Base-by-base conservation (phyloP, 352 stramenopile species). In the Globisporangium paddicum region DNA sequence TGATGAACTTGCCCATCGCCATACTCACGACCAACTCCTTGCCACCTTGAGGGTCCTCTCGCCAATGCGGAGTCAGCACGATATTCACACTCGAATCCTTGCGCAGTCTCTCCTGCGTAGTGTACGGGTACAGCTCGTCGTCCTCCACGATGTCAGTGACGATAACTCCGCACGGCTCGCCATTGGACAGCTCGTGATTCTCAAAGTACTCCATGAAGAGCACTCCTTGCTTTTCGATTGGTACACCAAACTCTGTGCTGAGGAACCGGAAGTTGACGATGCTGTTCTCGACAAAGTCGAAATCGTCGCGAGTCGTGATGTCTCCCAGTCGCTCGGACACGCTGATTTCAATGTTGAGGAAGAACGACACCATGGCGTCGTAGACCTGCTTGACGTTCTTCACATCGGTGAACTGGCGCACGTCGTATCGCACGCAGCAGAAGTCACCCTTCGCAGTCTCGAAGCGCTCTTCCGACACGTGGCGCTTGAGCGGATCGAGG, bases 341-440 rank as follows among this genome's bases (percentile, higher is more conserved):
- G 19, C 19, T 47, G 41, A 47, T 47, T 10, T 47, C 41, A 19
- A 47, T 28, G 41, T 30, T 47, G 8, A 47, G 10, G 8, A 47
- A 5, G 19, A 18, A 28, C 19, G 19, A 16, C 4, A 28, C 10
- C 2, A 47, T 5, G 41, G 41, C 41, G 19, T 47, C 41, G 19
- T 47, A 41, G 35, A 47, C 41, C 6, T 47, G 41, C 6, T 47
- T 47, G 41, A 47, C 41, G 19, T 19, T 47, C 10, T 13, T 18
- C 8, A 47, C 41, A 2, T 47, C 28, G 0, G 9, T 8, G 19
- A 47, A 47, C 19, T 66, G 72, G 0, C 56, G 69, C 52, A 72
- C 60, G 38, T 81, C 63, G 56, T 82, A 85, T 25, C 70, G 70
- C 19, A 75, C 60, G 10, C 63, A 75, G 58, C 74, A 82, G 23